Evolutionary conservation across 139 green algal genomes (phyloP), one percentile per base, ranked within the genome.

Genomic region (Gonium pectorale): DNA sequence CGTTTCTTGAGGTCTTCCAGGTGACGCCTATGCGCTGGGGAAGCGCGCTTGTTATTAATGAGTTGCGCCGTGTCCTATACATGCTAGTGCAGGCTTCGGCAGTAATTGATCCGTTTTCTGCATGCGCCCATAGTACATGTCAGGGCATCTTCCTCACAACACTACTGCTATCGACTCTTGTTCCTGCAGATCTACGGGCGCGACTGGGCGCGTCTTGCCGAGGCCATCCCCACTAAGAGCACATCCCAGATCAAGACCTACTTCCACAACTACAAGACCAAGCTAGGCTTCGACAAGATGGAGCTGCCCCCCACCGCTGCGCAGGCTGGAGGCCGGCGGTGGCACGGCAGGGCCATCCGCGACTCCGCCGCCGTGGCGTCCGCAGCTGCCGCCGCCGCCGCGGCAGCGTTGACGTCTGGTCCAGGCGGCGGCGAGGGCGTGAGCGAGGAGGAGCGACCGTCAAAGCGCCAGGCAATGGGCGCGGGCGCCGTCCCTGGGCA

Each of bases 231-330:
- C 15, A 83, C 51, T 67, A 97, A 96, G 78, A 90, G 91, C 19
- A 52, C 82, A 31, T 83, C 67, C 29, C 94, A 97, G 85, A 91
- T 97, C 73, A 96, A 95, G 71, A 96, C 91, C 60, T 97, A 91
- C 87, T 96, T 94, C 78, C 91, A 95, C 86, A 97, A 96, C 86
- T 96, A 96, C 86, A 95, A 93, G 79, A 72, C 51, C 49, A 94
- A 95, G 89, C 72, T 95, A 63, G 70, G 79, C 13, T 77, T 92
- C 26, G 86, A 91, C 64, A 86, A 73, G 64, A 26, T 89, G 31
- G 67, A 79, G 7, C 75, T 44, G 59, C 75, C 75, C 0, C 29
- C 59, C 2, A 46, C 26, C 56, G 75, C 73, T 5, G 73, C 73
- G 5, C 56, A 60, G 59, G 29, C 59, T 15, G 40, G 46, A 31